phyloP scores from a whole-genome alignment of 768 basidiomycete genomes.

The Pisolithus orientalis region DNA sequence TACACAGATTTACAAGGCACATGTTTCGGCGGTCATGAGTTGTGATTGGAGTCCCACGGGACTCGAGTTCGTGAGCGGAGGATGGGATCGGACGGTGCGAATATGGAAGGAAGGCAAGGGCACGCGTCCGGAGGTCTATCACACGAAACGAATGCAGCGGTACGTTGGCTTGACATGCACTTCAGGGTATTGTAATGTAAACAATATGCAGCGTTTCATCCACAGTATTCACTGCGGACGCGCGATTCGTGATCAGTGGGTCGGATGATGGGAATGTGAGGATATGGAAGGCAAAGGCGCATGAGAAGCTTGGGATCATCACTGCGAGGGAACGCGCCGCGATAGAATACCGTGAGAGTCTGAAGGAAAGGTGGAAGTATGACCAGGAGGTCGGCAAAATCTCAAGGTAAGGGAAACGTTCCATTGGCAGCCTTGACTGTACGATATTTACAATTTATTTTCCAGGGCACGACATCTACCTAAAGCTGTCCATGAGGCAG shows the following conservation, averaged over 20 bases:
- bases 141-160: constrained; percentile 99
- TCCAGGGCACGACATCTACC: constrained; percentile 76
- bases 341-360: constrained; percentile 86
- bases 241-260: constrained; percentile 84
- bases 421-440: not conserved
- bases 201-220: constrained; percentile 65
- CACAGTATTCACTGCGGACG: constrained; percentile 82
- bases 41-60: constrained; percentile 99
- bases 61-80: constrained; percentile 90
- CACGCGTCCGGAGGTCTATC: constrained; percentile 82
- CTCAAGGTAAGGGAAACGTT: constrained; percentile 49
- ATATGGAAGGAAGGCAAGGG: constrained; percentile 90
- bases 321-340: constrained; percentile 86
- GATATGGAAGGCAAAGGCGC: constrained; percentile 91
- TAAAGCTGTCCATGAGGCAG: constrained; percentile 83
- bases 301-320: constrained; percentile 86
- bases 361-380: constrained; percentile 84
- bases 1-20: constrained; percentile 93
- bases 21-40: constrained; percentile 93
- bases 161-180: constrained; percentile 21
- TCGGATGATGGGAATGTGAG: constrained; percentile 95
- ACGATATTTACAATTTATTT: not conserved
- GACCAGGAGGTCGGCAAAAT: constrained; percentile 79
- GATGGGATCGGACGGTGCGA: constrained; percentile 91
- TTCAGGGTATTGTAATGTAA: not conserved